phyloP scores from a whole-genome alignment of 352 stramenopile species.

The Phytophthora tubulina region DNA sequence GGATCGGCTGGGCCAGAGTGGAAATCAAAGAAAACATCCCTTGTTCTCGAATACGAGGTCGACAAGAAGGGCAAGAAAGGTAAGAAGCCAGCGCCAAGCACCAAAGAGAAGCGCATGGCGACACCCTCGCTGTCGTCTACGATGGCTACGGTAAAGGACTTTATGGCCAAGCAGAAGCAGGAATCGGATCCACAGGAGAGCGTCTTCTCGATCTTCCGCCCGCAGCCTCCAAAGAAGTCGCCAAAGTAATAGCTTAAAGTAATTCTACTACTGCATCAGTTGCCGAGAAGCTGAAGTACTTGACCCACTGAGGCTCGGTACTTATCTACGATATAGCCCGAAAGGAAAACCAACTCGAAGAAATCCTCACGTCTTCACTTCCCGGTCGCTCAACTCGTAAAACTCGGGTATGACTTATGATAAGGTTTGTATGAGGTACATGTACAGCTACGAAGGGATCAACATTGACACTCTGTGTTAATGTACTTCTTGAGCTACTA shows the following conservation, averaged over 20 bases:
- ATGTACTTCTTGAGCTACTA: too few species aligned
- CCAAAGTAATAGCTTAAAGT: conserved; percentile 8
- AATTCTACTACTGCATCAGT: neutral
- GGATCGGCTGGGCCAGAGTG: conserved; percentile 5
- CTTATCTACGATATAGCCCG: too few species aligned
- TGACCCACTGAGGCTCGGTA: too few species aligned
- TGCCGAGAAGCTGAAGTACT: too few species aligned
- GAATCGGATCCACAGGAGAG: conserved; percentile 24
- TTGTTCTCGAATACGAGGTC: conserved; percentile 46
- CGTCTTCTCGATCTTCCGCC: conserved; percentile 43
- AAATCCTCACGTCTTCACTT: too few species aligned
- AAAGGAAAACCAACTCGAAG: too few species aligned
- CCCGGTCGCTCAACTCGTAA: too few species aligned
- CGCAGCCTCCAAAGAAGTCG: conserved; percentile 29
- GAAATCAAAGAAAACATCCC: conserved; percentile 25
- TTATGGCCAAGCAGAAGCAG: conserved; percentile 39
- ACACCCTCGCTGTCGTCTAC: conserved; percentile 38
- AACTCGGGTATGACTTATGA: too few species aligned
- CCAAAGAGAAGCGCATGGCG: conserved; percentile 19
- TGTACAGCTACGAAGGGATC: too few species aligned
- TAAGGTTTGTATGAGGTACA: too few species aligned
- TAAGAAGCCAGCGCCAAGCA: neutral
- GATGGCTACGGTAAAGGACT: conserved; percentile 42
- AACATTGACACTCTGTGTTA: too few species aligned
- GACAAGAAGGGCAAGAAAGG: conserved; percentile 33